A percentile compares a stretch with the other conserved stretches of the same genome.
These are phyloP conservation scores for Periconia macrospinosa DNA, from an alignment of 2,329 filamentous ascomycete species.

Conservation along the genomic window DNA sequence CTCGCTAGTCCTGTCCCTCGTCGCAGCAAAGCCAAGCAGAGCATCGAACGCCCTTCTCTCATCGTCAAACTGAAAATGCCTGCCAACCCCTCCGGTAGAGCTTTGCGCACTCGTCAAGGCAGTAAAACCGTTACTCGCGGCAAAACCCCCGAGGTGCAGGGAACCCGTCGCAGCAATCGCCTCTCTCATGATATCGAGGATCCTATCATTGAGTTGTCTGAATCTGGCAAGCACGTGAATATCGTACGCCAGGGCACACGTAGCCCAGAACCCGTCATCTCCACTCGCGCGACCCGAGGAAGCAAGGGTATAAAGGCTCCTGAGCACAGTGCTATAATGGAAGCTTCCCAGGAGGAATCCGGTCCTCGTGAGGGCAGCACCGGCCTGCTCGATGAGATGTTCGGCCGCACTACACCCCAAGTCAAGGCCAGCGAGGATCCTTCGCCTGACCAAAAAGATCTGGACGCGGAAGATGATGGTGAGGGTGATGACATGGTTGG, in stretches of 20 bases:
- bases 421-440: conserved; percentile 37
- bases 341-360: conserved; percentile 56
- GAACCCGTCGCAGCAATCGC: conserved; percentile 59
- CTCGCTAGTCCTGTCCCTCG: conserved; percentile 13
- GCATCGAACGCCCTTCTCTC: conserved; percentile 39
- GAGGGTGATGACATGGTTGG: conserved; percentile 35
- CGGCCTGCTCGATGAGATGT: conserved; percentile 35
- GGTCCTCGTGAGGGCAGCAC: conserved; percentile 34
- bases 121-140: conserved; percentile 42
- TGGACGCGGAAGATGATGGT: conserved; percentile 33
- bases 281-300: conserved; percentile 44
- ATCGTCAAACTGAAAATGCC: conserved; percentile 48
- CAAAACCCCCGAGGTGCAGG: conserved; percentile 40
- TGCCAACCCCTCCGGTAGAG: conserved; percentile 19
- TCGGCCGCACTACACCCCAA: conserved; percentile 39
- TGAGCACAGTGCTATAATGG: conserved; percentile 53
- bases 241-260: conserved; percentile 57
- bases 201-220: conserved; percentile 59
- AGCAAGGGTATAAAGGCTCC: conserved; percentile 52
- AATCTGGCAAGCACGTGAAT: conserved; percentile 60
- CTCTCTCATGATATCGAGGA: conserved; percentile 60
- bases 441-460: conserved; percentile 35
- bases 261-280: conserved; percentile 52
- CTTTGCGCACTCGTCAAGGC: conserved; percentile 43
- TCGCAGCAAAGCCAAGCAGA: conserved; percentile 22